Conservation (phyloP, 371 early-diverging fungal species). For the Saksenaea vasiformis region DNA sequence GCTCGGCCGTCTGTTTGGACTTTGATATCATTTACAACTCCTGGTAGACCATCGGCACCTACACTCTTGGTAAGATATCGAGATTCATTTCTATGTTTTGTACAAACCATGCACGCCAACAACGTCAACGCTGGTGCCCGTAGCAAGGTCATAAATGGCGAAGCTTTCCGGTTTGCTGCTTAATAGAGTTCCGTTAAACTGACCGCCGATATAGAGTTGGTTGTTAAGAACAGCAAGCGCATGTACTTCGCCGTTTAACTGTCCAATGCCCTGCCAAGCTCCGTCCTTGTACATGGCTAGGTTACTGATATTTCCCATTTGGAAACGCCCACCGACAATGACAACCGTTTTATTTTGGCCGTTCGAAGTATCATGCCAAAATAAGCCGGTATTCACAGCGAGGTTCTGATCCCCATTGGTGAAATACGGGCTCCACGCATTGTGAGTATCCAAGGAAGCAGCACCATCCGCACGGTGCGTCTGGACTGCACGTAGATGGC, state of each 20-base stretch:
- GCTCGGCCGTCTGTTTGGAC: slow-evolving; percentile 36
- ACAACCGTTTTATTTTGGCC: slow-evolving; percentile 18
- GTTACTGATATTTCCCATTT: slow-evolving; percentile 17
- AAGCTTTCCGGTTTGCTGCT: slow-evolving; percentile 23
- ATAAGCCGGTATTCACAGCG: slow-evolving; percentile 27
- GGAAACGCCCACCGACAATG: slow-evolving; percentile 37
- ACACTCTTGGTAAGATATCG: neutral
- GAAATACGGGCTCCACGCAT: slow-evolving; percentile 13
- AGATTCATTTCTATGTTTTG: neutral
- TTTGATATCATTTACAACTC: slow-evolving; percentile 42
- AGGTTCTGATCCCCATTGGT: slow-evolving; percentile 14
- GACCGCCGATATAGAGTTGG: slow-evolving; percentile 35
- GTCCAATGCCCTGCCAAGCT: slow-evolving; percentile 26
- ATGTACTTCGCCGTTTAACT: slow-evolving; percentile 30
- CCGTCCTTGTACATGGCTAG: slow-evolving; percentile 33
- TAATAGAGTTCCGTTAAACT: slow-evolving; percentile 22
- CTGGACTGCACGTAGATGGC: slow-evolving; percentile 34
- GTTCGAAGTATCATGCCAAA: slow-evolving; percentile 33
- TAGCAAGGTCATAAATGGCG: slow-evolving; percentile 30
- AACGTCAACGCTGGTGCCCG: slow-evolving; percentile 12
- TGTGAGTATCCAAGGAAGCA: slow-evolving; percentile 1
- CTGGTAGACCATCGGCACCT: slow-evolving; percentile 23
- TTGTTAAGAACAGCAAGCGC: slow-evolving; percentile 23
- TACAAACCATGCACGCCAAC: slow-evolving; percentile 27
- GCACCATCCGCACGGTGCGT: slow-evolving; percentile 30